Evolutionary conservation across 768 basidiomycete genomes (phyloP).

Genomic region (Ramaria rubella): DNA sequence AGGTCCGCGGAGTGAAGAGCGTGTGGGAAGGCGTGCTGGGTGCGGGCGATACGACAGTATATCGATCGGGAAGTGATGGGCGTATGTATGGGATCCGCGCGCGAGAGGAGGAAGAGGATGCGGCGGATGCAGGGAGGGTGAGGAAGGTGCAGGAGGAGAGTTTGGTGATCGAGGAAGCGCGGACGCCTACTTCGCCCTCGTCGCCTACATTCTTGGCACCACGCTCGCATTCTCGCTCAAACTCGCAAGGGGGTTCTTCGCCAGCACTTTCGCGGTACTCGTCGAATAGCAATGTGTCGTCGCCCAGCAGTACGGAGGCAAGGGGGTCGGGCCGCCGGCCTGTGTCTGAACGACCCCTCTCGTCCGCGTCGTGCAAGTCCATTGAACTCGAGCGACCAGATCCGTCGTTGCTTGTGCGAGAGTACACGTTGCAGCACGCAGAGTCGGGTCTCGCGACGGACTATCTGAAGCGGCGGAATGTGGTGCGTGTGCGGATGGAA

Average conservation of each 20-base stretch:
- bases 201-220: not conserved
- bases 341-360: conserved; percentile 14
- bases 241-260: no score
- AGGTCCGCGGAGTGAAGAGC: conserved; percentile 34
- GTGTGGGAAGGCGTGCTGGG: conserved; percentile 66
- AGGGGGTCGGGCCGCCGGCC: conserved; percentile 21
- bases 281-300: not conserved
- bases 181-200: not conserved
- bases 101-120: conserved; percentile 23
- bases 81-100: conserved; percentile 6
- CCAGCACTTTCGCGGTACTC: conserved; percentile 26
- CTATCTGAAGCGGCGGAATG: conserved; percentile 89
- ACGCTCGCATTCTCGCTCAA: not conserved
- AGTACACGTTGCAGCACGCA: conserved; percentile 81
- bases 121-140: conserved; percentile 23
- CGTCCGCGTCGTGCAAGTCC: conserved; percentile 1
- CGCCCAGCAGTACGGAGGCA: conserved; percentile 16
- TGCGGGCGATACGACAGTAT: conserved; percentile 49
- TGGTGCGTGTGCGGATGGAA: conserved; percentile 85
- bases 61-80: conserved; percentile 2
- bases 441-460: conserved; percentile 95
- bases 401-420: conserved; percentile 41
- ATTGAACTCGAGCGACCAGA: conserved; percentile 18
- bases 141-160: conserved; percentile 18
- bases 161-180: conserved; percentile 11